A percentile compares a stretch with the other conserved stretches of the same genome.
Conservation (phyloP, 164 flowering plant species). For the Liquidambar formosana region DNA sequence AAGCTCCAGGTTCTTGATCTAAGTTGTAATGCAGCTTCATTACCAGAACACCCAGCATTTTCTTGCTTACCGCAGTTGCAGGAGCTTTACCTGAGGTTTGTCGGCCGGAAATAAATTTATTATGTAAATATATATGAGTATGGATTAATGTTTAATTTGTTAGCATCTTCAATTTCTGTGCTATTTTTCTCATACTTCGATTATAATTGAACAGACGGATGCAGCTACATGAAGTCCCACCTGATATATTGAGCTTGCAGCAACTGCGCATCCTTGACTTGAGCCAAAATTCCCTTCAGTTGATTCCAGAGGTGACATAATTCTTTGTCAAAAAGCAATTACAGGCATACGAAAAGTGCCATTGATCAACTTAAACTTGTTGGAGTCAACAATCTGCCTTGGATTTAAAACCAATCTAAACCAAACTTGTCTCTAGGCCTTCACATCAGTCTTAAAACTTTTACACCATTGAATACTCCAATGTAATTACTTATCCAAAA, state of each 20-base stretch:
- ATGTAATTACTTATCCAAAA: too few relatives aligned
- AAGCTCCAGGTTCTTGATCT: conserved; percentile 87
- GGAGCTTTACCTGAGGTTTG: conserved; percentile 89
- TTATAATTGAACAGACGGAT: conserved; percentile 50
- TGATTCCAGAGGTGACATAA: conserved; percentile 63
- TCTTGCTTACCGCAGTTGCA: conserved; percentile 68
- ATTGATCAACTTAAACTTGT: background rate
- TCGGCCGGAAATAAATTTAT: background rate
- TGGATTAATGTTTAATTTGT: background rate
- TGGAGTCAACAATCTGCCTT: background rate
- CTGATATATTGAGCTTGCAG: conserved; percentile 53
- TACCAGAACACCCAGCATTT: conserved; percentile 56
- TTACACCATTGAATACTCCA: background rate
- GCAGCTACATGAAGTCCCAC: conserved; percentile 67
- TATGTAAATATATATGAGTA: background rate
- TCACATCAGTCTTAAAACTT: too few relatives aligned
- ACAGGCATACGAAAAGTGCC: background rate
- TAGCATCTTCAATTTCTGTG: background rate
- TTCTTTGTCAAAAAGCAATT: background rate
- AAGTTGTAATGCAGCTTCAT: conserved; percentile 67
- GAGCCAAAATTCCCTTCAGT: conserved; percentile 80
- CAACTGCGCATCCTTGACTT: conserved; percentile 77
- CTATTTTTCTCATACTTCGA: conserved; percentile 4
- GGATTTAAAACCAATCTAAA: background rate
- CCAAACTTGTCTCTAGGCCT: background rate